Conservation (phyloP, 805 yeast genomes). For the Blastobotrys muscicola region DNA sequence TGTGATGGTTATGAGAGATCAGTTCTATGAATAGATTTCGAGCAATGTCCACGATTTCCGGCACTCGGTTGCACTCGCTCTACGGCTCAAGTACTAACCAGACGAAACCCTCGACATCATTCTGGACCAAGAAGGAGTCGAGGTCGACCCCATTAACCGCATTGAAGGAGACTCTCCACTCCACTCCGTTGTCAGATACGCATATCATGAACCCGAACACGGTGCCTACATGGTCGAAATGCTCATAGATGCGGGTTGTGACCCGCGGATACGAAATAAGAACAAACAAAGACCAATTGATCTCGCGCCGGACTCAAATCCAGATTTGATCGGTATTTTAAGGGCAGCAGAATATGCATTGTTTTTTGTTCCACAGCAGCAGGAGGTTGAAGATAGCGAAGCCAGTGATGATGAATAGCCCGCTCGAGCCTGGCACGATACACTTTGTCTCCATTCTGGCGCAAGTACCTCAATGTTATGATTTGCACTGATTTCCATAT, state of each 20-base stretch:
- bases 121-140: conserved; percentile 83
- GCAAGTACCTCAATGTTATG: too few relatives aligned
- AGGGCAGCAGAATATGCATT: conserved; percentile 77
- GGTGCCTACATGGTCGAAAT: conserved; percentile 71
- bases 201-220: conserved; percentile 73
- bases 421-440: too few relatives aligned
- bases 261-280: conserved; percentile 50
- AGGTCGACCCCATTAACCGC: conserved; percentile 70
- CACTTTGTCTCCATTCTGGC: too few relatives aligned
- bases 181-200: conserved; percentile 73
- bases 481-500: too few relatives aligned
- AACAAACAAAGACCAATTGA: conserved; percentile 69
- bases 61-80: not conserved
- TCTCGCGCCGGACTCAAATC: conserved; percentile 43
- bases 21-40: too few relatives aligned
- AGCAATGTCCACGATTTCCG: too few relatives aligned
- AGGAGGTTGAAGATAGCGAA: conserved; percentile 19
- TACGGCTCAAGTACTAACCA: not conserved
- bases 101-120: conserved; percentile 73
- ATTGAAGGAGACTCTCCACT: conserved; percentile 80
- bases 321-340: conserved; percentile 49
- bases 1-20: too few relatives aligned
- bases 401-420: conserved; percentile 13
- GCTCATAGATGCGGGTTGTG: conserved; percentile 85
- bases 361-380: conserved; percentile 16